phyloP scores from a whole-genome alignment of 164 flowering plant genomes.

The Dillenia suffruticosa region DNA sequence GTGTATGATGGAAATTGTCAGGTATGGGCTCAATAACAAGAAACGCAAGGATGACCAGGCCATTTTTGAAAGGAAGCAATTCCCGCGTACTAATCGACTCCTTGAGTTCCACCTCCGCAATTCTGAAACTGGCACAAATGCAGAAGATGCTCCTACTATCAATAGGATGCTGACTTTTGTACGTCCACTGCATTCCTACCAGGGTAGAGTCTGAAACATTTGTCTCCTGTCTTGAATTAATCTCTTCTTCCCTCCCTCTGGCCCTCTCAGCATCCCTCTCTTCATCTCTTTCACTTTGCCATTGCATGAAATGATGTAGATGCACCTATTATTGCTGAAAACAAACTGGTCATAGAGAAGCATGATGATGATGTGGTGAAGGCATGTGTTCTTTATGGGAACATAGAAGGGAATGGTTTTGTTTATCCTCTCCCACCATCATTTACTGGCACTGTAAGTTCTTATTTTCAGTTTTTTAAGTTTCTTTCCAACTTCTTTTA shows the following conservation, averaged over 20 bases:
- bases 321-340: neutral
- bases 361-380: constrained; percentile 10
- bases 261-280: neutral
- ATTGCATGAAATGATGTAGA: constrained; percentile 2
- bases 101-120: constrained; percentile 5
- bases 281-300: neutral
- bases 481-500: neutral
- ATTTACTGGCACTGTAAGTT: constrained; percentile 18
- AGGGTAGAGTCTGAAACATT: constrained; percentile 10
- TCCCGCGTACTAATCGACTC: neutral
- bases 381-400: constrained; percentile 8
- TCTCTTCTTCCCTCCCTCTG: neutral
- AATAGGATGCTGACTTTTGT: constrained; percentile 15
- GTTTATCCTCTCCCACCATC: neutral
- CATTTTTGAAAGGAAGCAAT: constrained; percentile 3
- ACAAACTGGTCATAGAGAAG: constrained; percentile 14
- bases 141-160: neutral
- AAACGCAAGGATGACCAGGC: constrained; percentile 9
- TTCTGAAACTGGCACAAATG: neutral
- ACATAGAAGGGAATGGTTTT: constrained; percentile 4
- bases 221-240: neutral
- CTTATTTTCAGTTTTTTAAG: neutral
- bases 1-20: constrained; percentile 3
- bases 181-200: neutral
- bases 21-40: constrained; percentile 14